Evolutionary conservation across 768 basidiomycete species (phyloP).

Genomic region (Suillus weaverae): DNA sequence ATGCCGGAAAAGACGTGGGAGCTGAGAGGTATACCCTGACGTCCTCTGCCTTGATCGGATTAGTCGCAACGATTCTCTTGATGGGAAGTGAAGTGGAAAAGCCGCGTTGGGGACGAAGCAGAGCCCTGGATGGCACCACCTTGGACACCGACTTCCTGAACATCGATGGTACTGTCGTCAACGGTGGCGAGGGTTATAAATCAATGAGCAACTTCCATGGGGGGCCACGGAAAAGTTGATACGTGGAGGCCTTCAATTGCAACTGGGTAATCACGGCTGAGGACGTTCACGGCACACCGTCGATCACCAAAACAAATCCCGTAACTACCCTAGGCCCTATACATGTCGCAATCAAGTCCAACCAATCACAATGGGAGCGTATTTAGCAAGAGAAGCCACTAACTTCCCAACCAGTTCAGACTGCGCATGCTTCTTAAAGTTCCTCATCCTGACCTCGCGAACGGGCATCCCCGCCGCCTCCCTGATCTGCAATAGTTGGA

Average conservation of each 20-base stretch:
- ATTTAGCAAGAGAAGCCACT: conserved; percentile 19
- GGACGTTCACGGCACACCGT: conserved; percentile 1
- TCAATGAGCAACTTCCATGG: conserved; percentile 10
- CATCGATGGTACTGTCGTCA: conserved; percentile 45
- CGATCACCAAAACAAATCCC: not conserved
- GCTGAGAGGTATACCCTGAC: conserved; percentile 54
- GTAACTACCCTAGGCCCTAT: not conserved
- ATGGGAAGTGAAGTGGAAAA: conserved; percentile 67
- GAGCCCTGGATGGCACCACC: conserved; percentile 35
- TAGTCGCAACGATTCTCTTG: conserved; percentile 64
- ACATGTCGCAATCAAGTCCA: not conserved
- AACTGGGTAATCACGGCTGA: not conserved
- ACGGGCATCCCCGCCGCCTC: conserved; percentile 21
- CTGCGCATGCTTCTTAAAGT: conserved; percentile 22
- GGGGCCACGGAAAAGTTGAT: not conserved
- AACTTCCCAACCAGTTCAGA: conserved; percentile 18
- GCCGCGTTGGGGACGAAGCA: conserved; percentile 50
- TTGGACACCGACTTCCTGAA: conserved; percentile 59
- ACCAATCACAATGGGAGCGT: conserved; percentile 2
- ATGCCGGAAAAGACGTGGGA: conserved; percentile 7
- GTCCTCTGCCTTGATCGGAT: conserved; percentile 78
- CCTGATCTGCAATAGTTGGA: conserved; percentile 28
- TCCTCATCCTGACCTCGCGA: conserved; percentile 18
- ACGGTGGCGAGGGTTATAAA: conserved; percentile 8
- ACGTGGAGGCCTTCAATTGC: conserved; percentile 5